A percentile compares a stretch with the other conserved stretches of the same genome.
These are phyloP conservation scores for Begonia peltatifolia DNA, from an alignment of 306 rosid genomes.

Conservation along the genomic window DNA sequence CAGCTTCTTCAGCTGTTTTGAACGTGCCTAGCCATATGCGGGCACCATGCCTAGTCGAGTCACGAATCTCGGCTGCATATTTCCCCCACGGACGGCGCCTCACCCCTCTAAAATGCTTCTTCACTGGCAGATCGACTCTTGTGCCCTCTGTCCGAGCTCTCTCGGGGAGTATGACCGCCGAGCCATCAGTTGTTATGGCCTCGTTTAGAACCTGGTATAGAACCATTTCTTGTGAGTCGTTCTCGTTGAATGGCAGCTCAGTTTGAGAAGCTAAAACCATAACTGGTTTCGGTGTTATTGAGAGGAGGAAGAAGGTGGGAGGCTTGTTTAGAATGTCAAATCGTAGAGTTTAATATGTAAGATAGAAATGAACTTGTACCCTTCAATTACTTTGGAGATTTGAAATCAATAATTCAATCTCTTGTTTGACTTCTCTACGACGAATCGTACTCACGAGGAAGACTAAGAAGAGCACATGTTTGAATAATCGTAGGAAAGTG, in stretches of 20 bases:
- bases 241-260: slow-evolving; percentile 72
- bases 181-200: slow-evolving; percentile 18
- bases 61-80: slow-evolving; percentile 85
- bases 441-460: too few relatives aligned
- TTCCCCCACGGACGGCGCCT: slow-evolving; percentile 88
- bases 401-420: too few relatives aligned
- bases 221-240: slow-evolving; percentile 84
- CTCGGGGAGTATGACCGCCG: slow-evolving; percentile 12
- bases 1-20: slow-evolving; percentile 80
- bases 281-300: not conserved
- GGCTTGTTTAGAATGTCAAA: too few relatives aligned
- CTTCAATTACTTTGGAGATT: too few relatives aligned
- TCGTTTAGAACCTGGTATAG: slow-evolving; percentile 69
- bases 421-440: too few relatives aligned
- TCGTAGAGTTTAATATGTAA: too few relatives aligned
- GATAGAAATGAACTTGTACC: too few relatives aligned
- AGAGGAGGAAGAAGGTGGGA: too few relatives aligned
- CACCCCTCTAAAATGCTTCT: slow-evolving; percentile 84
- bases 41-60: slow-evolving; percentile 51
- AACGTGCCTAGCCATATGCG: slow-evolving; percentile 88
- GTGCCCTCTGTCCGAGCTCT: slow-evolving; percentile 4
- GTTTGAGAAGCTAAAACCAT: slow-evolving; percentile 38
- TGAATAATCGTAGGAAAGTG: too few relatives aligned
- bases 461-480: too few relatives aligned
- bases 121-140: slow-evolving; percentile 25